Base-by-base conservation (phyloP, 257 asterid species). In the Fraxinus cuspidata region DNA sequence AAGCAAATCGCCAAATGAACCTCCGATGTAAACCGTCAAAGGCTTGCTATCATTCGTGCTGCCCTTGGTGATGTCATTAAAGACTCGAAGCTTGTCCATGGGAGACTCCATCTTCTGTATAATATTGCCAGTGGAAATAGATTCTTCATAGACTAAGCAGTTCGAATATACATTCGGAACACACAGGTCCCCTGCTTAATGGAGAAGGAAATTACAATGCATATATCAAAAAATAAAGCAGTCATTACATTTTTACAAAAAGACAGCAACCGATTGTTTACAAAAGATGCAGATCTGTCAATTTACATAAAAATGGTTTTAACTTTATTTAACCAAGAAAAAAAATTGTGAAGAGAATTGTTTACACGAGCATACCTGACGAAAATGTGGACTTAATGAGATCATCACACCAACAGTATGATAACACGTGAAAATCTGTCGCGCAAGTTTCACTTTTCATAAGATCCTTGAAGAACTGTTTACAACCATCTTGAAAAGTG, bases 401-500 rank as follows among this genome's bases (percentile, higher is more conserved):
- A 84, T 88, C 92, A 79, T 86, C 84, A 19, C 87, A 84, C 95
- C 95, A 90, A 77, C 92, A 88, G 72, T 84, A 87, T 0, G 95
- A 90, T 63, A 90, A 74, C 75, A 90, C 89, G 81, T 90, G 91
- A 70, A 88, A 71, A 67, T 85, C 87, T 0, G 82, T 73, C 23
- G 68, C 51, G 21, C 73, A 3, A 56, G 42, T 80, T 80, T 85
- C 77, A 76, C 49, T 63, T 73, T 83, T 75, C 71, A 66, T 32
- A 27, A 88, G 74, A 70, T 81, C 89, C 70, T 80, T 83, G 73
- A 90, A 80, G 78, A 83, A 81, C 32, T 77, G 75, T 72, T 80
- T 90, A 71, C 92, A 88, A 29, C 95, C 95, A 13, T 88, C 89
- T 78, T 90, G 95, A 81, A 88, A 85, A n/a, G 73, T 32, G n/a